Conservation (phyloP, 2,329 filamentous ascomycete genomes). For the Harringtonia lauricola region DNA sequence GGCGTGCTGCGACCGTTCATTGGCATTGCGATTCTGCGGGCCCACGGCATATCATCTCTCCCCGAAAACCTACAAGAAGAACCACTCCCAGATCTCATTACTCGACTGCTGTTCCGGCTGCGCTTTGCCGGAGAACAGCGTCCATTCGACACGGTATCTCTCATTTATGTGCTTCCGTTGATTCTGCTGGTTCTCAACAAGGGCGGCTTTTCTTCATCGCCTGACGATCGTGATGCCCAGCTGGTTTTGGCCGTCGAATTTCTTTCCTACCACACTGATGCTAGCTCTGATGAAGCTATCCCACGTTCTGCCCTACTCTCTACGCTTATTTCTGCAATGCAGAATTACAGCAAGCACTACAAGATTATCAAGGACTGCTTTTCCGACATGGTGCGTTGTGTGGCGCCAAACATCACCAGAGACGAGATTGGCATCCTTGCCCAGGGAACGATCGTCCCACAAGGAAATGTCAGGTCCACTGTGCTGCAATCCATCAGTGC, state of each 20-base stretch:
- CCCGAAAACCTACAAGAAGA: conserved; percentile 65
- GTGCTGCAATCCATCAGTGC: conserved; percentile 83
- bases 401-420: conserved; percentile 68
- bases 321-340: conserved; percentile 70
- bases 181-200: conserved; percentile 67
- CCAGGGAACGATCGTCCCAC: conserved; percentile 65
- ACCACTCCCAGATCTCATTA: conserved; percentile 73
- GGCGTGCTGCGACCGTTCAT: conserved; percentile 72
- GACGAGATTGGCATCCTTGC: conserved; percentile 68
- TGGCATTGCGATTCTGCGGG: conserved; percentile 75
- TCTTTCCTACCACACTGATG: conserved; percentile 75
- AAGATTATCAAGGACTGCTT: conserved; percentile 91
- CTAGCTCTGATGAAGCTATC: conserved; percentile 62
- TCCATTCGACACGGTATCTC: conserved; percentile 79
- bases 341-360: conserved; percentile 84
- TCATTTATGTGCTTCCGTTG: conserved; percentile 80
- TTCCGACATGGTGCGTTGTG: conserved; percentile 70
- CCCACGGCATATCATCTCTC: conserved; percentile 62
- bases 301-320: conserved; percentile 66
- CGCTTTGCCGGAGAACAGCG: conserved; percentile 86
- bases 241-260: conserved; percentile 82
- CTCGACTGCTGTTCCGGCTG: conserved; percentile 79
- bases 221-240: conserved; percentile 81
- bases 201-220: conserved; percentile 61
- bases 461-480: conserved; percentile 70